Evolutionary conservation across 2,329 filamentous ascomycete species (phyloP).

Genomic region (Chaetomium strumarium): DNA sequence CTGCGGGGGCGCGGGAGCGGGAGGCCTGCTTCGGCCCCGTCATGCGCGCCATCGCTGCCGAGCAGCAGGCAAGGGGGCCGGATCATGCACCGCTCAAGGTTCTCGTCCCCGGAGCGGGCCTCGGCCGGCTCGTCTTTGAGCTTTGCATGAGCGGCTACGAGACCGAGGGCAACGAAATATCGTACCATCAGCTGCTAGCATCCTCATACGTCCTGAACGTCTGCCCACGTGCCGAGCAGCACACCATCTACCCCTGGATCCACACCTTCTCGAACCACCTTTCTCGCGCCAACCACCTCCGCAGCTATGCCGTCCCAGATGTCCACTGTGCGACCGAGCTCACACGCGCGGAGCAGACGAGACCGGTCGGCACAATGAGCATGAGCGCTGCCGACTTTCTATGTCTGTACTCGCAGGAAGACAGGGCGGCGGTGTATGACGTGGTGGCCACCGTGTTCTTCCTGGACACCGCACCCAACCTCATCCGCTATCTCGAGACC

Average conservation of each 20-base stretch:
- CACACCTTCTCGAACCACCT: slow-evolving; percentile 83
- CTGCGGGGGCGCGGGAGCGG: slow-evolving; percentile 67
- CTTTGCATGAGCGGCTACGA: slow-evolving; percentile 66
- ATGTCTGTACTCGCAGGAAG: slow-evolving; percentile 66
- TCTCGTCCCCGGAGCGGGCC: slow-evolving; percentile 81
- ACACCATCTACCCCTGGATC: slow-evolving; percentile 78
- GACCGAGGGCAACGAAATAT: slow-evolving; percentile 90
- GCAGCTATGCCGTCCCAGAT: slow-evolving; percentile 70
- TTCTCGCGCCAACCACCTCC: slow-evolving; percentile 68
- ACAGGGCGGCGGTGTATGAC: slow-evolving; percentile 61
- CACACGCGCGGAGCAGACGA: slow-evolving; percentile 22
- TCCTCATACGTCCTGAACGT: slow-evolving; percentile 71
- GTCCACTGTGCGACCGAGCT: slow-evolving; percentile 62
- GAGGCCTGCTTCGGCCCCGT: slow-evolving; percentile 73
- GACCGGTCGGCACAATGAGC: slow-evolving; percentile 62
- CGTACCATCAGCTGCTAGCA: slow-evolving; percentile 90
- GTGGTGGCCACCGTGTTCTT: slow-evolving; percentile 91
- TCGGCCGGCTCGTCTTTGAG: slow-evolving; percentile 86
- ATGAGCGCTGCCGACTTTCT: slow-evolving; percentile 95
- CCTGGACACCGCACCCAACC: slow-evolving; percentile 91
- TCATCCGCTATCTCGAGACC: slow-evolving; percentile 83
- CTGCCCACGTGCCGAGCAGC: slow-evolving; percentile 53
- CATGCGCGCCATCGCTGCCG: slow-evolving; percentile 54
- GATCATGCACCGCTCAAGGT: slow-evolving; percentile 49
- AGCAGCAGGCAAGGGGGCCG: slow-evolving; percentile 15